Percentiles rank a stretch among this genome's conserved stretches.
phyloP scores from a whole-genome alignment of 768 basidiomycete species.

The Kwoniella mangroviensis region DNA sequence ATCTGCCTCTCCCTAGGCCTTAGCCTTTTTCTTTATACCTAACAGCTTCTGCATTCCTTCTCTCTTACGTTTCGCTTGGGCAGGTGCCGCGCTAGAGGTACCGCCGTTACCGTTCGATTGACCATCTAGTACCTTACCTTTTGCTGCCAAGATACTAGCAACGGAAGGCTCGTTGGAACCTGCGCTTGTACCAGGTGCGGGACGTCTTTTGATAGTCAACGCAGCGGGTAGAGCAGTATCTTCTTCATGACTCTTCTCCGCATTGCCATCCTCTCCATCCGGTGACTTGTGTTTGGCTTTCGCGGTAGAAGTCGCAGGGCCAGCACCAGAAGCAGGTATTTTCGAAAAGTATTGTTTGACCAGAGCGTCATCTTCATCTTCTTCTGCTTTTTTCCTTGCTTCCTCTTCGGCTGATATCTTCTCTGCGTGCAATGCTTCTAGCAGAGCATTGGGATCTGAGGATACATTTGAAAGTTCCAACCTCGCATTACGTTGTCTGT shows the following conservation, averaged over 20 bases:
- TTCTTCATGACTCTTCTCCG: conserved; percentile 24
- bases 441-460: conserved; percentile 68
- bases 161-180: conserved; percentile 49
- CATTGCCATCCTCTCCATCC: conserved; percentile 28
- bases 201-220: conserved; percentile 51
- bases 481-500: conserved; percentile 72
- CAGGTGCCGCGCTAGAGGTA: conserved; percentile 17
- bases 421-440: conserved; percentile 60
- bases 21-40: conserved; percentile 54
- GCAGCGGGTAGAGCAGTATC: conserved; percentile 31
- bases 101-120: conserved; percentile 2
- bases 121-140: conserved; percentile 45
- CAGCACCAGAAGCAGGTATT: conserved; percentile 58
- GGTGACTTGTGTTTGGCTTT: conserved; percentile 45
- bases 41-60: conserved; percentile 48
- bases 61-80: conserved; percentile 39
- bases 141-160: conserved; percentile 50
- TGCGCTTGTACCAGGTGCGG: conserved; percentile 22
- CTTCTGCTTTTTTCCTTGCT: conserved; percentile 66
- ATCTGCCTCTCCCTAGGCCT: conserved; percentile 7
- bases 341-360: conserved; percentile 88
- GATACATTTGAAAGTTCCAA: conserved; percentile 69
- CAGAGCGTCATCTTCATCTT: conserved; percentile 89
- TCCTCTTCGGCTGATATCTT: conserved; percentile 70
- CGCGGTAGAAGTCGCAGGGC: conserved; percentile 15